Evolutionary conservation across 2,329 filamentous ascomycete species (phyloP).

Genomic region (Epicoccum nigrum): DNA sequence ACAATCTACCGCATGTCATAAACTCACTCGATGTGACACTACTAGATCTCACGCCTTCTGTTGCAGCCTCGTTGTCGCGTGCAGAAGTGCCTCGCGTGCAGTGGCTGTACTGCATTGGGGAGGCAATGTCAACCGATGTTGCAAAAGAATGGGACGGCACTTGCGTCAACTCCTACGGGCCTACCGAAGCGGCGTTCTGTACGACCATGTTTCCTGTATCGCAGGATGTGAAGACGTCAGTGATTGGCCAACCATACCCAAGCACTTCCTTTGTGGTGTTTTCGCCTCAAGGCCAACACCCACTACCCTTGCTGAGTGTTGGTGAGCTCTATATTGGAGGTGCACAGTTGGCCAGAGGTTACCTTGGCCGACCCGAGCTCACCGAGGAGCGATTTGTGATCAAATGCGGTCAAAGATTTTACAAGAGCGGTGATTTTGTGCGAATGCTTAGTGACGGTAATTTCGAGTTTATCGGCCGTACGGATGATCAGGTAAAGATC

Average conservation of each 20-base stretch:
- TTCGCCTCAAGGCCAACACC: conserved; percentile 33
- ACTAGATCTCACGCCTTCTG: conserved; percentile 52
- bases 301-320: conserved; percentile 47
- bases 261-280: conserved; percentile 50
- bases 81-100: conserved; percentile 46
- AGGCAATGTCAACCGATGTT: conserved; percentile 50
- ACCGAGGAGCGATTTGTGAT: conserved; percentile 41
- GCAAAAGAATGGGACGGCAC: conserved; percentile 47
- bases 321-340: conserved; percentile 57
- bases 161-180: conserved; percentile 55
- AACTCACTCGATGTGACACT: conserved; percentile 45
- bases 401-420: conserved; percentile 41
- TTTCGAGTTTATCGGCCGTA: conserved; percentile 49
- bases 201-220: conserved; percentile 50
- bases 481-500: conserved; percentile 51
- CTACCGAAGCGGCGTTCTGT: conserved; percentile 53
- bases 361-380: conserved; percentile 46
- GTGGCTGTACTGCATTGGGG: conserved; percentile 54
- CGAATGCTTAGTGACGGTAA: conserved; percentile 47
- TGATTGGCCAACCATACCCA: conserved; percentile 52
- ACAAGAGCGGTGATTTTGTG: conserved; percentile 48
- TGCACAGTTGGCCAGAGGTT: conserved; percentile 54
- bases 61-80: conserved; percentile 46
- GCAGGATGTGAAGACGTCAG: conserved; percentile 39
- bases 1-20: conserved; percentile 46